A percentile compares a stretch with the other conserved stretches of the same genome.
Evolutionary conservation across 768 basidiomycete genomes (phyloP).

Genomic region (Boletus fagicola): DNA sequence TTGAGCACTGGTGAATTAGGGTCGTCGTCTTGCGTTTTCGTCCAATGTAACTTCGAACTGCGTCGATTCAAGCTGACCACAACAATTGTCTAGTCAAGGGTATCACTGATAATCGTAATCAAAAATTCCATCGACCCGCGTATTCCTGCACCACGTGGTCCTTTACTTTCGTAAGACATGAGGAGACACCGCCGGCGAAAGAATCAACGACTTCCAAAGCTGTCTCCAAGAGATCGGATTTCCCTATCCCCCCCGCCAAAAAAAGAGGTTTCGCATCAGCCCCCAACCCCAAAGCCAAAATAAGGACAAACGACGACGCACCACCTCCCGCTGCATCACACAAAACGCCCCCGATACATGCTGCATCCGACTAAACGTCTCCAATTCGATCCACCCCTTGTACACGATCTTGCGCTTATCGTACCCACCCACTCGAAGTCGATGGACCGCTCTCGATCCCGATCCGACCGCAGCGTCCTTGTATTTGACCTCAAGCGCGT

Average conservation of each 20-base stretch:
- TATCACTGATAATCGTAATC: not conserved
- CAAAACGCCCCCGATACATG: slow-evolving; percentile 60
- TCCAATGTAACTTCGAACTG: not conserved
- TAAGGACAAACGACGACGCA: slow-evolving; percentile 31
- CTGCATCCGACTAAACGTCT: slow-evolving; percentile 52
- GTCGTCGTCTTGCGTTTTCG: not conserved
- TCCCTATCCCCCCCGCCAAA: slow-evolving; percentile 48
- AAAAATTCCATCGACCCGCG: not conserved
- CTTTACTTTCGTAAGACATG: slow-evolving; percentile 44
- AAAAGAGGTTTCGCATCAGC: not conserved
- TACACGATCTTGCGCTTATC: slow-evolving; percentile 62
- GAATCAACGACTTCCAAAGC: slow-evolving; percentile 66
- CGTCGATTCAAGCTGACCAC: not conserved
- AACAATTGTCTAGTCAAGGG: not conserved
- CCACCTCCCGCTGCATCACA: slow-evolving; percentile 67
- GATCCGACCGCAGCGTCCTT: slow-evolving; percentile 37
- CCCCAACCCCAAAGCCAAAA: not conserved
- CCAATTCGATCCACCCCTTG: slow-evolving; percentile 76
- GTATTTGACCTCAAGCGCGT: slow-evolving; percentile 46
- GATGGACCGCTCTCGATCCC: slow-evolving; percentile 23
- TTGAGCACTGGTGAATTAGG: not conserved
- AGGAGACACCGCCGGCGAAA: slow-evolving; percentile 50
- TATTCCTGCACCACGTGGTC: not conserved
- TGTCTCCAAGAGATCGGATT: slow-evolving; percentile 77
- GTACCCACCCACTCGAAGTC: slow-evolving; percentile 63